Conservation (phyloP, 2,329 filamentous ascomycete species). For the Chaetomium sp. region DNA sequence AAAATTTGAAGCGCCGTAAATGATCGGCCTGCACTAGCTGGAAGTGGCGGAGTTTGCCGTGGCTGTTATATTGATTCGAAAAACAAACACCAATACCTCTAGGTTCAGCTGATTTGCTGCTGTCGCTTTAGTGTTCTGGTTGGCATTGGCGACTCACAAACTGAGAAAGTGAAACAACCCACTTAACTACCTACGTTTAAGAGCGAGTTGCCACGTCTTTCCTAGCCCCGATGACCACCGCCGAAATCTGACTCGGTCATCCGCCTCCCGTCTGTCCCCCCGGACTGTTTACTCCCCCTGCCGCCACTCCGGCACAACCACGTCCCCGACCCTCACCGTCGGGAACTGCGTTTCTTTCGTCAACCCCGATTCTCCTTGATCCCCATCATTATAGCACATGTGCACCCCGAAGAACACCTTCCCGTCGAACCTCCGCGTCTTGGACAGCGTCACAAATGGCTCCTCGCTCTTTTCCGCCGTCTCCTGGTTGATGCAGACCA, state of each 20-base stretch:
- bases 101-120: background rate
- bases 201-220: slow-evolving; percentile 2
- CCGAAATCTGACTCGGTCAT: background rate
- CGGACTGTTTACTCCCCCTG: background rate
- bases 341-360: slow-evolving; percentile 42
- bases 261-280: background rate
- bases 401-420: slow-evolving; percentile 91
- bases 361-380: slow-evolving; percentile 7
- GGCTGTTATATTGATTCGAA: background rate
- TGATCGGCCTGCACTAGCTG: background rate
- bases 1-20: slow-evolving; percentile 1
- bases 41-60: slow-evolving; percentile 1
- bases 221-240: background rate
- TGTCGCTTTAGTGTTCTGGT: background rate
- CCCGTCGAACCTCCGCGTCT: slow-evolving; percentile 79
- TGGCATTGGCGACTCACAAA: background rate
- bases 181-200: background rate
- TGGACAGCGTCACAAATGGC: slow-evolving; percentile 84
- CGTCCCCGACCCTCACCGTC: slow-evolving; percentile 56
- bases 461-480: slow-evolving; percentile 78
- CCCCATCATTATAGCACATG: slow-evolving; percentile 51
- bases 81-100: background rate
- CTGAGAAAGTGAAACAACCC: background rate
- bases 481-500: slow-evolving; percentile 91
- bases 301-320: slow-evolving; percentile 27